phyloP scores from a whole-genome alignment of 1,284 basidiomycete genomes.

The Trametes hirsuta region DNA sequence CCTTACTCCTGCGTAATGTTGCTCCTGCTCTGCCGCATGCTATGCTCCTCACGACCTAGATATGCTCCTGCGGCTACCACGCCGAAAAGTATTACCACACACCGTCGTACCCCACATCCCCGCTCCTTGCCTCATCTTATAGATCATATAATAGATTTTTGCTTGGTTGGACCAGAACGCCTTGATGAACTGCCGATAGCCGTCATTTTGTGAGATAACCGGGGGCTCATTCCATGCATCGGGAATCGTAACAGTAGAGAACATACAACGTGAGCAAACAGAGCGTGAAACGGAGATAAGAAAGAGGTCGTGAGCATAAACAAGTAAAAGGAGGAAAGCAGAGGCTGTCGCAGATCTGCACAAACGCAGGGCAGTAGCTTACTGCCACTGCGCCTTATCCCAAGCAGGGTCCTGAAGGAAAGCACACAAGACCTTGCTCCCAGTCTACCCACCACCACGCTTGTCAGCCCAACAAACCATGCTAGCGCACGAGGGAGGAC shows the following conservation, averaged over 20 bases:
- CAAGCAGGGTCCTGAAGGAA: constrained; percentile 92
- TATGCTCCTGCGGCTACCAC: constrained; percentile 1
- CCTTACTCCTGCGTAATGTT: neutral
- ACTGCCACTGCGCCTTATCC: constrained; percentile 75
- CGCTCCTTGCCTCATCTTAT: constrained; percentile 18
- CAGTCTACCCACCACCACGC: constrained; percentile 65
- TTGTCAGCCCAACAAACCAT: neutral
- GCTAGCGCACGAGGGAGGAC: neutral
- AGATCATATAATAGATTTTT: constrained; percentile 12
- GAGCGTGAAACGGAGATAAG: constrained; percentile 7
- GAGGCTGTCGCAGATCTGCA: neutral
- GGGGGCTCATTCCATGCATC: neutral
- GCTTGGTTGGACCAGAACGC: constrained; percentile 1
- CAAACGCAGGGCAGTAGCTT: neutral
- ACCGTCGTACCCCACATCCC: constrained; percentile 4
- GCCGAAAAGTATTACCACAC: constrained; percentile 18
- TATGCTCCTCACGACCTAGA: constrained; percentile 19
- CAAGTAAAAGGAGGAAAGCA: neutral
- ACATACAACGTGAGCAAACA: constrained; percentile 10
- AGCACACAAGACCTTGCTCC: constrained; percentile 95
- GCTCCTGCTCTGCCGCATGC: constrained; percentile 3
- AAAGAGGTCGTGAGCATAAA: constrained; percentile 4
- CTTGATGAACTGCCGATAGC: neutral
- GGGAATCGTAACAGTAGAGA: neutral
- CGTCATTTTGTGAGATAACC: neutral